Percentiles rank a stretch among this genome's conserved stretches.
Conservation (phyloP, 495 filamentous ascomycete genomes). For the Stereocaulon alpinum region DNA sequence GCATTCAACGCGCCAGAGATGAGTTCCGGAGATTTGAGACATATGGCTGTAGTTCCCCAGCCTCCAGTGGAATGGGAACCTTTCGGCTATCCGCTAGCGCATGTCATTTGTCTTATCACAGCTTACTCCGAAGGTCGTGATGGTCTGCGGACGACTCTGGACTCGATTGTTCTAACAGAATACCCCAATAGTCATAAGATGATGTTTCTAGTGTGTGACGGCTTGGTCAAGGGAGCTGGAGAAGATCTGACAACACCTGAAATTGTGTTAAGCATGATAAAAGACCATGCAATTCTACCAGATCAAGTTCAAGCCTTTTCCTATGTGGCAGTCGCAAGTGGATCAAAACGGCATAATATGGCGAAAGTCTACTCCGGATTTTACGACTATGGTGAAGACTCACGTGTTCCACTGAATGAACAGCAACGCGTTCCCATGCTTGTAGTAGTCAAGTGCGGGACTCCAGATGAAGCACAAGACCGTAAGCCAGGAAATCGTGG, state of each 20-base stretch:
- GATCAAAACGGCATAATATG: constrained; percentile 98
- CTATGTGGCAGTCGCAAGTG: constrained; percentile 95
- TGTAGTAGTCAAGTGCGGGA: constrained; percentile 91
- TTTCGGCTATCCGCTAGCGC: constrained; percentile 88
- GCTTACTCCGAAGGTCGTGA: constrained; percentile 95
- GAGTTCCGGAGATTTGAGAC: constrained; percentile 79
- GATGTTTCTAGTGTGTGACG: constrained; percentile 92
- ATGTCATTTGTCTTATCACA: constrained; percentile 88
- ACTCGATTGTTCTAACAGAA: constrained; percentile 94
- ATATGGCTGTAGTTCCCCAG: constrained; percentile 94
- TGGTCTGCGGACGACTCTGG: constrained; percentile 83
- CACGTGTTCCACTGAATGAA: constrained; percentile 68
- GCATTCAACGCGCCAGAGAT: constrained; percentile 53
- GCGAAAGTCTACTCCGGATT: constrained; percentile 96
- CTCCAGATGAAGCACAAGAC: constrained; percentile 68
- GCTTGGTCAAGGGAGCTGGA: constrained; percentile 93
- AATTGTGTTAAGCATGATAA: constrained; percentile 86
- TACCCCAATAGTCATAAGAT: constrained; percentile 98
- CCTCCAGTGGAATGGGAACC: constrained; percentile 94
- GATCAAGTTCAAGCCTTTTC: constrained; percentile 81
- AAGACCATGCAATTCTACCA: constrained; percentile 67
- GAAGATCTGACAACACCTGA: constrained; percentile 84
- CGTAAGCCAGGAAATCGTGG: constrained; percentile 93
- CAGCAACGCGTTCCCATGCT: constrained; percentile 98
- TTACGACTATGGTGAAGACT: constrained; percentile 86